Percentiles rank a stretch among this genome's conserved stretches.
Evolutionary conservation across 1,284 basidiomycete genomes (phyloP).

Genomic region (Uromyces viciae-fabae): DNA sequence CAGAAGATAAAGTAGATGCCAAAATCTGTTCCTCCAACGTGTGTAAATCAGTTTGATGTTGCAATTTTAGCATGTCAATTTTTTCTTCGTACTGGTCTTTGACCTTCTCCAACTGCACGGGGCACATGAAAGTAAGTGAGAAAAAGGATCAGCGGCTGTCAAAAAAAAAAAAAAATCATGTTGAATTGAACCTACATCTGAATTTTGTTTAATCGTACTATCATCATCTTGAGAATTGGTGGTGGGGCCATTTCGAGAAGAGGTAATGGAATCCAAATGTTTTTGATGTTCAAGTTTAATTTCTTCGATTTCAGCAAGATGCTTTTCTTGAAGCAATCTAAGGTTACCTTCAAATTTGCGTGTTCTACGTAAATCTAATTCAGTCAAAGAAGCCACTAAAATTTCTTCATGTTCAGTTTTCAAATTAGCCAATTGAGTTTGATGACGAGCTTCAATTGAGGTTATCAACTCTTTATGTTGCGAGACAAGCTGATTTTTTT

Average conservation of each 20-base stretch:
- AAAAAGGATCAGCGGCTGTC: neutral
- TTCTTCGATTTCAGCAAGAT: neutral
- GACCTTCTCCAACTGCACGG: neutral
- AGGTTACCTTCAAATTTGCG: slow-evolving; percentile 25
- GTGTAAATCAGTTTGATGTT: neutral
- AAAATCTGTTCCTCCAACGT: neutral
- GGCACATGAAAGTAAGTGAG: neutral
- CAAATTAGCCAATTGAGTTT: neutral
- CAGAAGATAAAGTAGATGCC: neutral
- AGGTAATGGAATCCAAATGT: too few relatives aligned
- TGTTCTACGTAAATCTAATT: slow-evolving; percentile 24
- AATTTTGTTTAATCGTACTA: neutral
- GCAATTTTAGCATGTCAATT: slow-evolving; percentile 5
- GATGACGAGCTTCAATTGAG: slow-evolving; percentile 2
- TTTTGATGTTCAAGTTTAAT: neutral
- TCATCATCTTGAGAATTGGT: neutral
- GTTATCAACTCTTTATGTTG: neutral
- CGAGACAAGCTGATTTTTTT: neutral
- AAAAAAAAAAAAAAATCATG: neutral
- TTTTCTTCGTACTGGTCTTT: neutral
- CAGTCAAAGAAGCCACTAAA: slow-evolving; percentile 23
- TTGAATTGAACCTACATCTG: neutral
- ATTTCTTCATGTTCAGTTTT: slow-evolving; percentile 40
- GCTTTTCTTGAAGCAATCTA: neutral
- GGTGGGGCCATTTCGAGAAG: neutral